Conservation (phyloP, 106 monocot species). For the Narthecium ossifragum region DNA sequence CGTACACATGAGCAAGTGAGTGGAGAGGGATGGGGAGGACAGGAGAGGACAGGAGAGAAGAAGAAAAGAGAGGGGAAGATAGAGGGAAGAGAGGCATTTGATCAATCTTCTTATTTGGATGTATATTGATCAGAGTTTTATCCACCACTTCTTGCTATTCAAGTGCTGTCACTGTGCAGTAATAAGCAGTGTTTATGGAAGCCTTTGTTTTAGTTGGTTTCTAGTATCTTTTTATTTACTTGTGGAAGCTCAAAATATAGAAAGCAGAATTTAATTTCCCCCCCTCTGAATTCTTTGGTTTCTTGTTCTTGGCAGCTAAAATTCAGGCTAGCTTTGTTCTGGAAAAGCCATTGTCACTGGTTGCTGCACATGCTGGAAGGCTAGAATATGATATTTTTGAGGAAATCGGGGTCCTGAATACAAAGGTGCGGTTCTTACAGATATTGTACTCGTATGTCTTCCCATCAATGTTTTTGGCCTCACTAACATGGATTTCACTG, state of each 20-base stretch:
- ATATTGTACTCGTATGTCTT: not conserved
- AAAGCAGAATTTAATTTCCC: no score
- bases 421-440: conserved; percentile 37
- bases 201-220: not conserved
- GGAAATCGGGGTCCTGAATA: conserved; percentile 62
- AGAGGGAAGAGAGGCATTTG: no score
- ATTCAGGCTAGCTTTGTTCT: conserved; percentile 56
- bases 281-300: no score
- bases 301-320: conserved; percentile 42
- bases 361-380: conserved; percentile 24
- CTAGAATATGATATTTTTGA: conserved; percentile 62
- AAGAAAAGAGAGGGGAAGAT: no score
- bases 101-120: no score
- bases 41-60: no score
- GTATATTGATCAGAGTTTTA: not conserved
- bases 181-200: not conserved
- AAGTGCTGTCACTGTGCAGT: not conserved
- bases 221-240: not conserved
- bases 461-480: not conserved
- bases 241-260: no score
- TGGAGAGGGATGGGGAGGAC: no score
- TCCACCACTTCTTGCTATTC: not conserved
- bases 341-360: conserved; percentile 30
- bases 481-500: not conserved
- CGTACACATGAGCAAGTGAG: no score